Percentiles rank a stretch among this genome's conserved stretches.
Evolutionary conservation across 495 filamentous ascomycete species (phyloP).

Genomic region (Daldinia grandis): DNA sequence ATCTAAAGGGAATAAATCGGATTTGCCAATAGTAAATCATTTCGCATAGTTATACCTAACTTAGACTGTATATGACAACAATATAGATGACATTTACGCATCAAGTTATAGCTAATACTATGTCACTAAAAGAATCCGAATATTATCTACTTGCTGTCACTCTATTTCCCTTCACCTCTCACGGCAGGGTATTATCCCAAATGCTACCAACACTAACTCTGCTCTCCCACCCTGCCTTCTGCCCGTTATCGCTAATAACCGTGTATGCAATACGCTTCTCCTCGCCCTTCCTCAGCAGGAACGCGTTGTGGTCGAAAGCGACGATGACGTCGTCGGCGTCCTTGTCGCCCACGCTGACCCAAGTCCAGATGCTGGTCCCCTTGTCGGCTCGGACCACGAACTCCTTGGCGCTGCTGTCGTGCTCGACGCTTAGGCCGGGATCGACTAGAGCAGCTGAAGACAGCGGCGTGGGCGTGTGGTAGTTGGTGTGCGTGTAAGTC

Average conservation of each 20-base stretch:
- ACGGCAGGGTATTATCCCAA: constrained; percentile 66
- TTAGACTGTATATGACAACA: no score
- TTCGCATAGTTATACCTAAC: no score
- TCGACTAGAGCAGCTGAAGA: constrained; percentile 64
- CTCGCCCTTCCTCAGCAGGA: constrained; percentile 64
- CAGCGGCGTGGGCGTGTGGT: constrained; percentile 63
- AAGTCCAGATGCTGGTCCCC: constrained; percentile 71
- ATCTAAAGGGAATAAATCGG: no score
- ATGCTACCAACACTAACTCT: constrained; percentile 68
- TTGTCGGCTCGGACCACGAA: constrained; percentile 67
- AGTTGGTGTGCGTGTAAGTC: constrained; percentile 65
- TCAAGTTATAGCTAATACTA: neutral
- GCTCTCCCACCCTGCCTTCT: constrained; percentile 59
- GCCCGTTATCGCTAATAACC: constrained; percentile 54
- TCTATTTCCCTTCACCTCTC: neutral
- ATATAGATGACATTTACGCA: neutral
- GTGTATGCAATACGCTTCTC: constrained; percentile 58
- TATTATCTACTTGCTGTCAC: neutral
- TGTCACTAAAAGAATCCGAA: neutral
- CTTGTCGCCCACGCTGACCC: constrained; percentile 65
- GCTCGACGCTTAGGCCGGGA: constrained; percentile 60
- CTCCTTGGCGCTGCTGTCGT: constrained; percentile 46
- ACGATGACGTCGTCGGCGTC: constrained; percentile 59
- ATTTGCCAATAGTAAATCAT: no score
- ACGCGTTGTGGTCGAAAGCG: constrained; percentile 69